These are phyloP conservation scores for Microsporum audouinii DNA, from an alignment of 2,329 filamentous ascomycete genomes.

Conservation along the genomic window DNA sequence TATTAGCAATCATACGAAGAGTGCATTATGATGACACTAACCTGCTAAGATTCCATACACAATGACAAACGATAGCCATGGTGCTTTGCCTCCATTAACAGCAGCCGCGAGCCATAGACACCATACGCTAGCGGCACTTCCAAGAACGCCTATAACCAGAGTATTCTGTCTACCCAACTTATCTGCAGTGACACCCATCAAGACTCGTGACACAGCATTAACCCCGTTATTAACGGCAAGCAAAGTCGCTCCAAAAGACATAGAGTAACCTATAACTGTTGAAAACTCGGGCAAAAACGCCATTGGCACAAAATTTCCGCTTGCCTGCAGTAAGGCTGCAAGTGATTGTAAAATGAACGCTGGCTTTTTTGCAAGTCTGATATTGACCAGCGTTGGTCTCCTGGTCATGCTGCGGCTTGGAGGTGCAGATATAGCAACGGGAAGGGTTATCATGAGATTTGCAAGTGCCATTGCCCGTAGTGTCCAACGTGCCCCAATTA, in stretches of 20 bases:
- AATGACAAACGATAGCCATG: slow-evolving; percentile 11
- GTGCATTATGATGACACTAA: background rate
- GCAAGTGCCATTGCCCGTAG: slow-evolving; percentile 7
- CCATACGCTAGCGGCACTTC: slow-evolving; percentile 21
- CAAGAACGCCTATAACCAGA: slow-evolving; percentile 24
- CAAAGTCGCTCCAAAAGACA: slow-evolving; percentile 27
- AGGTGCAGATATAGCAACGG: slow-evolving; percentile 9
- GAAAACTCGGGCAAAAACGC: slow-evolving; percentile 33
- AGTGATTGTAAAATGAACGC: slow-evolving; percentile 30
- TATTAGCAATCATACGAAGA: background rate
- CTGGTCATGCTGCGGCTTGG: slow-evolving; percentile 7
- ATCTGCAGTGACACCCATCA: slow-evolving; percentile 31
- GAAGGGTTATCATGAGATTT: slow-evolving; percentile 7
- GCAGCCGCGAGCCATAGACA: slow-evolving; percentile 19
- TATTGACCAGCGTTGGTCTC: slow-evolving; percentile 20
- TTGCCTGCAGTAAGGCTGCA: slow-evolving; percentile 27
- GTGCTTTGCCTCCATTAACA: slow-evolving; percentile 5
- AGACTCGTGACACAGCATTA: slow-evolving; percentile 30
- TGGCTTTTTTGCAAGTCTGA: slow-evolving; percentile 24
- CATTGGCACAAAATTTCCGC: slow-evolving; percentile 30
- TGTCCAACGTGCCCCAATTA: slow-evolving; percentile 7
- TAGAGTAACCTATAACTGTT: slow-evolving; percentile 28
- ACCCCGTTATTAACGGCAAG: slow-evolving; percentile 32
- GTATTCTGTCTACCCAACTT: slow-evolving; percentile 31
- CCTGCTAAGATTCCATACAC: slow-evolving; percentile 12